These are phyloP conservation scores for Neoascochyta sp. DNA, from an alignment of 2,329 filamentous ascomycete genomes.

Conservation along the genomic window DNA sequence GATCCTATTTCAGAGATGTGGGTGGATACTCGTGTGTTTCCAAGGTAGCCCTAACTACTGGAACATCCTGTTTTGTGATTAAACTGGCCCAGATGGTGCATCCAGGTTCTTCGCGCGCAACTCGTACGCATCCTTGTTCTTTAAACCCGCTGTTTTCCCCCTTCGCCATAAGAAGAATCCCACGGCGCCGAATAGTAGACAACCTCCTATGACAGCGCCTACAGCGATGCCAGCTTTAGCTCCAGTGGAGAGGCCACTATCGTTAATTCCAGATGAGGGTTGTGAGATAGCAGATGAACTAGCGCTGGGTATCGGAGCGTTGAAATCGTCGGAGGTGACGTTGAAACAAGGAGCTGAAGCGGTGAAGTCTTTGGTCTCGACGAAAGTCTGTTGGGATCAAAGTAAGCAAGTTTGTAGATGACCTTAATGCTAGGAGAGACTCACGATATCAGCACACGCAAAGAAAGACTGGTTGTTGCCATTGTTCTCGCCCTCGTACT, in stretches of 20 bases:
- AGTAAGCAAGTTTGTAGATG: not conserved
- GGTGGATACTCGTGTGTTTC: too few species aligned
- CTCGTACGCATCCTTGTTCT: slow-evolving; percentile 23
- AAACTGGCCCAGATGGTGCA: slow-evolving; percentile 1
- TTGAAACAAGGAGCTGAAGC: slow-evolving; percentile 48
- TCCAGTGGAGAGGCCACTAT: slow-evolving; percentile 35
- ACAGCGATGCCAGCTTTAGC: slow-evolving; percentile 45
- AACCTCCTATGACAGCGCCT: slow-evolving; percentile 26
- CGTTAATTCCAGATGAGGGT: slow-evolving; percentile 7
- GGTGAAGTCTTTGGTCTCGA: slow-evolving; percentile 40
- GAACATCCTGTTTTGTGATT: too few species aligned
- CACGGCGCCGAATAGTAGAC: slow-evolving; percentile 17
- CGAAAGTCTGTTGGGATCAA: slow-evolving; percentile 33
- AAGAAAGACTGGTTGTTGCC: slow-evolving; percentile 43
- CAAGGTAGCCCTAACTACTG: too few species aligned
- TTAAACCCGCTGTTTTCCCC: slow-evolving; percentile 16
- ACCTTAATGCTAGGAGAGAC: slow-evolving; percentile 1
- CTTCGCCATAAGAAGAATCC: slow-evolving; percentile 21
- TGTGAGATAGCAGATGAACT: slow-evolving; percentile 10
- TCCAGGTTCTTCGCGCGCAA: slow-evolving; percentile 19
- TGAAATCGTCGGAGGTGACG: slow-evolving; percentile 40
- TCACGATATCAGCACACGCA: slow-evolving; percentile 46
- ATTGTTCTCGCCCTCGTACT: slow-evolving; percentile 41
- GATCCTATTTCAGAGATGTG: too few species aligned
- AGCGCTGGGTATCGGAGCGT: slow-evolving; percentile 15